phyloP scores from a whole-genome alignment of 495 filamentous ascomycete species.

The Amniculicola lignicola region DNA sequence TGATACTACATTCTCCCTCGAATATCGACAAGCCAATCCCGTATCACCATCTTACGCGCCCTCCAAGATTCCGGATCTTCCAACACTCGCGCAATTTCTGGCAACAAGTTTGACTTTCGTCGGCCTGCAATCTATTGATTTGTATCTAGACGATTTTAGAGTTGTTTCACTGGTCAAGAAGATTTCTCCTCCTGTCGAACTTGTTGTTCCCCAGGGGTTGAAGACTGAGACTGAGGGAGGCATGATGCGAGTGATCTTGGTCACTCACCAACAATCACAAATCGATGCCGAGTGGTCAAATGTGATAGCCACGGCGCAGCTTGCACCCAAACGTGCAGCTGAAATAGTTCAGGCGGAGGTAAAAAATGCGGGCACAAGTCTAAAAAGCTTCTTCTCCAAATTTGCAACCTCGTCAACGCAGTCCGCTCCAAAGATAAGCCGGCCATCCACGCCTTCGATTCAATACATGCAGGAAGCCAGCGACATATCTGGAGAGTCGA shows the following conservation, averaged over 20 bases:
- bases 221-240: conserved; percentile 77
- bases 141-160: conserved; percentile 85
- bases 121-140: conserved; percentile 76
- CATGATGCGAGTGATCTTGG: conserved; percentile 72
- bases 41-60: conserved; percentile 57
- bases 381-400: conserved; percentile 74
- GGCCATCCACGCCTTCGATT: conserved; percentile 49
- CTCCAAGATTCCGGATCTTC: conserved; percentile 64
- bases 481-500: conserved; percentile 61
- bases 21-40: conserved; percentile 71
- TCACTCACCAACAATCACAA: conserved; percentile 78
- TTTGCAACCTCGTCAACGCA: conserved; percentile 35
- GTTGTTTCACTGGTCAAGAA: conserved; percentile 78
- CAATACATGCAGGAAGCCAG: conserved; percentile 51
- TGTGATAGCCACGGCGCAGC: conserved; percentile 57
- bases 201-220: conserved; percentile 75
- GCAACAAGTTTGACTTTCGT: conserved; percentile 96
- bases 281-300: conserved; percentile 92
- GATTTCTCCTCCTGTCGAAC: conserved; percentile 65
- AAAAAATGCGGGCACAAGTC: conserved; percentile 49
- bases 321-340: conserved; percentile 22
- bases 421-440: conserved; percentile 42
- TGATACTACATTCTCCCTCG: conserved; percentile 86
- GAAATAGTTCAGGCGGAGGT: conserved; percentile 25
- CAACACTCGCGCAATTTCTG: conserved; percentile 85